phyloP scores from a whole-genome alignment of 2,329 filamentous ascomycete species.

The Talaromyces sp. region DNA sequence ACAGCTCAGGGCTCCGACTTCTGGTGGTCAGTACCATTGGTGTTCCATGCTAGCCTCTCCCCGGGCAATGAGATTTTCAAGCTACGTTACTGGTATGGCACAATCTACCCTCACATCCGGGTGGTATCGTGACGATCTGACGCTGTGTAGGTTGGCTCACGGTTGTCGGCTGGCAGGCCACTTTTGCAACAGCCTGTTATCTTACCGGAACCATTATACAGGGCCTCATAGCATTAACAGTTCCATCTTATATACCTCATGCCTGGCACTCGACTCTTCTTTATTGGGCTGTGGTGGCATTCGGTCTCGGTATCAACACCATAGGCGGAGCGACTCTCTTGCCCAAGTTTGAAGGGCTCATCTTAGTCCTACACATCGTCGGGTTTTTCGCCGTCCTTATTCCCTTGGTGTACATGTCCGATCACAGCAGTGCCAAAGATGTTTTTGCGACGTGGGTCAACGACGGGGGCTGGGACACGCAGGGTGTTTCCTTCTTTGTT shows the following conservation, averaged over 20 bases:
- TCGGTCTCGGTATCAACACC: constrained; percentile 51
- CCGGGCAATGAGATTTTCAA: neutral
- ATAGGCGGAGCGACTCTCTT: constrained; percentile 25
- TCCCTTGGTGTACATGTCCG: constrained; percentile 14
- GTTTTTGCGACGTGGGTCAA: constrained; percentile 10
- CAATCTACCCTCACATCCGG: neutral
- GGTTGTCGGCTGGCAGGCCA: constrained; percentile 30
- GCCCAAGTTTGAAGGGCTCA: constrained; percentile 9
- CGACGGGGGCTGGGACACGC: constrained; percentile 10
- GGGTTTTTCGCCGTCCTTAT: constrained; percentile 16
- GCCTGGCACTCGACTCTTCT: constrained; percentile 46
- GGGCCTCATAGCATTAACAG: constrained; percentile 16
- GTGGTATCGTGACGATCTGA: neutral
- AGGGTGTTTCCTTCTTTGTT: constrained; percentile 10
- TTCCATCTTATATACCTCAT: constrained; percentile 25
- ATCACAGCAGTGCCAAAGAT: constrained; percentile 16
- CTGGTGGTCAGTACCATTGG: constrained; percentile 14
- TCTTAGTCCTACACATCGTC: constrained; percentile 10
- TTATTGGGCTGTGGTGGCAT: constrained; percentile 46
- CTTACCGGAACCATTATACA: constrained; percentile 35
- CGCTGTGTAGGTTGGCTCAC: constrained; percentile 14
- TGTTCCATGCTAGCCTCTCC: constrained; percentile 8
- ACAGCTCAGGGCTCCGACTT: constrained; percentile 6
- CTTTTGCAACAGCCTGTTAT: constrained; percentile 27
- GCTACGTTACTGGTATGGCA: constrained; percentile 2